These are phyloP conservation scores for Pezicula carpinea DNA, from an alignment of 2,329 filamentous ascomycete genomes.

Conservation along the genomic window DNA sequence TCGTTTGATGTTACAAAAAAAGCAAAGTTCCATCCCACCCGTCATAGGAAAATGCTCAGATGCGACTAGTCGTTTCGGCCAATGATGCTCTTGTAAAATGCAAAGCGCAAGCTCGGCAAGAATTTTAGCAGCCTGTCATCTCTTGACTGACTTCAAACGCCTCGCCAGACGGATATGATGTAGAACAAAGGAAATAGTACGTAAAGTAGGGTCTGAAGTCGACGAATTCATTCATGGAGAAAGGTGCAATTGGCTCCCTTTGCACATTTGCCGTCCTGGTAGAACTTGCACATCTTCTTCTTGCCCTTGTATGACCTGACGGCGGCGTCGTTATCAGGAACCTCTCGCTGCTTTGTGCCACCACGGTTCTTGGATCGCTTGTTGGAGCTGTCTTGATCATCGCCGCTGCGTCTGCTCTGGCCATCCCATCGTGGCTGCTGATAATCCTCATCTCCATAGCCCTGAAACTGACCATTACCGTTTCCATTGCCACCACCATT, in stretches of 20 bases:
- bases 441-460: slow-evolving; percentile 7
- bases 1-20: too few species aligned
- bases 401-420: slow-evolving; percentile 13
- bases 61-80: too few species aligned
- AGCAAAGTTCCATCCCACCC: too few species aligned
- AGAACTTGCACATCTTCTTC: slow-evolving; percentile 67
- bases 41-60: too few species aligned
- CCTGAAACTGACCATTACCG: slow-evolving; percentile 11
- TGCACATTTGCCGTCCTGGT: slow-evolving; percentile 64
- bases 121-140: too few species aligned
- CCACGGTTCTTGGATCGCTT: slow-evolving; percentile 6
- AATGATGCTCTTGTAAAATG: too few species aligned
- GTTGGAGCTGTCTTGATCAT: slow-evolving; percentile 6
- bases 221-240: slow-evolving; percentile 50
- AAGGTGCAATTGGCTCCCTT: slow-evolving; percentile 73
- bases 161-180: too few species aligned
- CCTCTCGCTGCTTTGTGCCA: slow-evolving; percentile 11
- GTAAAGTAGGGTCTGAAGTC: background rate
- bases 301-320: slow-evolving; percentile 43
- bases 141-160: too few species aligned
- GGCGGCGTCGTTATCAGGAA: slow-evolving; percentile 13
- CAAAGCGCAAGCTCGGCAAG: too few species aligned
- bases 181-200: too few species aligned
- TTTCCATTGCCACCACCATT: slow-evolving; percentile 1
- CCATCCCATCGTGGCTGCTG: slow-evolving; percentile 17